A percentile compares a stretch with the other conserved stretches of the same genome.
These are phyloP conservation scores for Solanum hybrid DNA, from an alignment of 305 asterid genomes.

Conservation along the genomic window DNA sequence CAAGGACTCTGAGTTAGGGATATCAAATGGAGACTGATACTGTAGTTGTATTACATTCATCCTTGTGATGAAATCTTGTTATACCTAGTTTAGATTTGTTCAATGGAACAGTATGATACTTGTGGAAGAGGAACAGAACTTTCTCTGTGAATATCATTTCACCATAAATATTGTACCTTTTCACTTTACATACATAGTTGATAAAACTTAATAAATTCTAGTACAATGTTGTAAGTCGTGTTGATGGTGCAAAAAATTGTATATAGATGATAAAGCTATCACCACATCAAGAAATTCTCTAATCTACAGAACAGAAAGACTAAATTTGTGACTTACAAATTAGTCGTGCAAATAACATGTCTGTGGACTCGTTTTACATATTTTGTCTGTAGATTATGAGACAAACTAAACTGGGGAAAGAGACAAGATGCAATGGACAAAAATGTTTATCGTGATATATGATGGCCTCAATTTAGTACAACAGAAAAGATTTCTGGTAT, in stretches of 20 bases:
- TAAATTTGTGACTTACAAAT: background rate
- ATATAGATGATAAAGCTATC: background rate
- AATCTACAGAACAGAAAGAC: background rate
- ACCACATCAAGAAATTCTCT: background rate
- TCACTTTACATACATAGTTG: background rate
- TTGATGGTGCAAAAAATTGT: background rate
- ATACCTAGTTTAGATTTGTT: background rate
- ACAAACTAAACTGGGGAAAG: background rate
- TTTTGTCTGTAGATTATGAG: background rate
- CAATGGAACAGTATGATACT: background rate
- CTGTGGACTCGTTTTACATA: background rate
- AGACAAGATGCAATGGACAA: background rate
- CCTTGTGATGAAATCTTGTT: background rate
- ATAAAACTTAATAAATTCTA: background rate
- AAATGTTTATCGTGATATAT: background rate
- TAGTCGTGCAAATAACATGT: background rate
- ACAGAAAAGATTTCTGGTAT: background rate
- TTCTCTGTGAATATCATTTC: background rate
- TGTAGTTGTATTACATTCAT: background rate
- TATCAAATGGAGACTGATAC: slow-evolving; percentile 23
- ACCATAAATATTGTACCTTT: background rate
- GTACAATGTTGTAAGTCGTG: background rate
- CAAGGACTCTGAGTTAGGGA: slow-evolving; percentile 24
- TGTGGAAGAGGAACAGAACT: background rate
- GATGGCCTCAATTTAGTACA: background rate